phyloP scores from a whole-genome alignment of 2,329 filamentous ascomycete genomes.

The Fusarium buxicola region DNA sequence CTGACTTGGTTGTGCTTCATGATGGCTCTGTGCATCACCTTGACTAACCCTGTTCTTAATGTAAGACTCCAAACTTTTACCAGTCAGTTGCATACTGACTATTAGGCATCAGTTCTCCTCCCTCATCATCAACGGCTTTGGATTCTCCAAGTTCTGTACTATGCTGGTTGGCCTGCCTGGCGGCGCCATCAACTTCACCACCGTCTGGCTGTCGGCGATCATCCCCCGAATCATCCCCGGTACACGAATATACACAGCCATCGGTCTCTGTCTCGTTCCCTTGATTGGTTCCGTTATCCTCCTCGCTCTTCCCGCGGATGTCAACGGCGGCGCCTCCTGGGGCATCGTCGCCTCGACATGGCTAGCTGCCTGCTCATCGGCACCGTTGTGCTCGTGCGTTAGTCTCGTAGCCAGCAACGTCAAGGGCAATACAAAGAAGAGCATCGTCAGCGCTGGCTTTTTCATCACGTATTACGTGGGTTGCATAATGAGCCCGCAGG shows the following conservation, averaged over 20 bases:
- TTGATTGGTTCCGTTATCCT: constrained; percentile 28
- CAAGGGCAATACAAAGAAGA: constrained; percentile 48
- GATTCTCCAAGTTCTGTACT: constrained; percentile 24
- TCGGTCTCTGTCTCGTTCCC: constrained; percentile 13
- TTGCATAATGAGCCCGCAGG: constrained; percentile 41
- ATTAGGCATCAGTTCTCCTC: constrained; percentile 11
- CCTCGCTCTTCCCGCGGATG: constrained; percentile 25
- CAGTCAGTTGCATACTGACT: not conserved
- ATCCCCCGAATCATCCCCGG: constrained; percentile 32
- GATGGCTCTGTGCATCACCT: constrained; percentile 38
- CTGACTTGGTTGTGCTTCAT: constrained; percentile 30
- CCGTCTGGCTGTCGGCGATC: constrained; percentile 37
- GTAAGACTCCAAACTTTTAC: not conserved
- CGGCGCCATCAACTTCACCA: constrained; percentile 31
- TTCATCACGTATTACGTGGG: constrained; percentile 46
- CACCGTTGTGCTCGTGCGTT: constrained; percentile 33
- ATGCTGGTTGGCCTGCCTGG: constrained; percentile 26
- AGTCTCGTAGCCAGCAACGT: constrained; percentile 46
- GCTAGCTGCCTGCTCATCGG: constrained; percentile 38
- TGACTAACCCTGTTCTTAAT: constrained; percentile 41
- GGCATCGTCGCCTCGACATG: constrained; percentile 43
- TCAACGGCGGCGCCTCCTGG: constrained; percentile 25
- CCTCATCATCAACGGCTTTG: constrained; percentile 19
- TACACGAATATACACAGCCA: constrained; percentile 31
- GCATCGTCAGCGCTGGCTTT: constrained; percentile 39